A percentile compares a stretch with the other conserved stretches of the same genome.
Evolutionary conservation across 73 alveolate genomes (phyloP).

Genomic region (Paramecium sexaurelia): DNA sequence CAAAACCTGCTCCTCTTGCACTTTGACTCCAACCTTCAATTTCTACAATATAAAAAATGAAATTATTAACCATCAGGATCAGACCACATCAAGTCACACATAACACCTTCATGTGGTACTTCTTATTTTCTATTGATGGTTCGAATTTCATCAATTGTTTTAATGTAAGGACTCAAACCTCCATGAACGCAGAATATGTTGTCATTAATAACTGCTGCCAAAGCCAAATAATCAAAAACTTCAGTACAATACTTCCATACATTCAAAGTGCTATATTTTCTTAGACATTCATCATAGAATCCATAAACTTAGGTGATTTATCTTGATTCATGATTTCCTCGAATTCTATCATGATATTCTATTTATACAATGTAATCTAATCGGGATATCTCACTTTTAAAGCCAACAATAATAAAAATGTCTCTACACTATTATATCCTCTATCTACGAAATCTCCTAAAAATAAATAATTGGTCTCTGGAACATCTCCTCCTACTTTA

Average conservation of each 20-base stretch:
- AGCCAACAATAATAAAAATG: slow-evolving; percentile 89
- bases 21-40: slow-evolving; percentile 88
- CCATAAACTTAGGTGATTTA: slow-evolving; percentile 91
- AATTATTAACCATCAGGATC: slow-evolving; percentile 89
- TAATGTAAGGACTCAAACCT: slow-evolving; percentile 86
- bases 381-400: slow-evolving; percentile 74
- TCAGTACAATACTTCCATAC: slow-evolving; percentile 99
- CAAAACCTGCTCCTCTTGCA: slow-evolving; percentile 98
- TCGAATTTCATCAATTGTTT: slow-evolving; percentile 49
- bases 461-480: slow-evolving; percentile 90
- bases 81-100: slow-evolving; percentile 96
- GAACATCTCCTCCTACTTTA: slow-evolving; percentile 93
- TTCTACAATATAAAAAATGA: slow-evolving; percentile 18
- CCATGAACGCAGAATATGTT: slow-evolving; percentile 96
- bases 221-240: slow-evolving; percentile 96
- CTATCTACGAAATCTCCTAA: slow-evolving; percentile 96
- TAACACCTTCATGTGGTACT: slow-evolving; percentile 95
- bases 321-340: slow-evolving; percentile 86
- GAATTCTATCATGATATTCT: slow-evolving; percentile 53
- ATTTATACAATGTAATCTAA: background rate
- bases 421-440: slow-evolving; percentile 92
- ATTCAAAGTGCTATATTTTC: slow-evolving; percentile 94
- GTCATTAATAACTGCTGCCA: slow-evolving; percentile 95
- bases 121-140: slow-evolving; percentile 87
- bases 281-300: slow-evolving; percentile 95